A percentile compares a stretch with the other conserved stretches of the same genome.
These are phyloP conservation scores for Lotus japonicus DNA, from an alignment of 306 rosid genomes.

Conservation along the genomic window DNA sequence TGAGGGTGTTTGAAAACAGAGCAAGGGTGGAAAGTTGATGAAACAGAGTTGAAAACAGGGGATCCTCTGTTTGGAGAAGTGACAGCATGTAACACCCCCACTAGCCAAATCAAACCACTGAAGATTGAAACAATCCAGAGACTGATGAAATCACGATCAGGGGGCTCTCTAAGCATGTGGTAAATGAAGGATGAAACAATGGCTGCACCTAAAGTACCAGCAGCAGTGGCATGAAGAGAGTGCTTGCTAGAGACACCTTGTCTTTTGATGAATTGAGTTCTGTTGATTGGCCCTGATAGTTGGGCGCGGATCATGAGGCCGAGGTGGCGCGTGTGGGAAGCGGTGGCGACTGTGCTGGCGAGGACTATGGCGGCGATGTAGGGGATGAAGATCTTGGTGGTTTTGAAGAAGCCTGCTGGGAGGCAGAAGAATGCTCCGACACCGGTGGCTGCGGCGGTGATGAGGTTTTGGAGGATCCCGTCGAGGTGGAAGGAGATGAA, in stretches of 20 bases:
- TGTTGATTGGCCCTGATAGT: slow-evolving; percentile 9
- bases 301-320: slow-evolving; percentile 45
- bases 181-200: slow-evolving; percentile 51
- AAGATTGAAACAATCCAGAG: slow-evolving; percentile 77
- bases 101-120: slow-evolving; percentile 65
- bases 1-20: slow-evolving; percentile 46
- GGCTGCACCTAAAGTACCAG: slow-evolving; percentile 47
- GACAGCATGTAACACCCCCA: slow-evolving; percentile 51
- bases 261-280: slow-evolving; percentile 16
- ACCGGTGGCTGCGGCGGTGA: slow-evolving; percentile 43
- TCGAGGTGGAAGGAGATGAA: slow-evolving; percentile 51
- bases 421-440: slow-evolving; percentile 65
- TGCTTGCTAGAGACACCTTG: slow-evolving; percentile 26
- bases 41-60: too few relatives aligned
- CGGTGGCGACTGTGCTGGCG: slow-evolving; percentile 36
- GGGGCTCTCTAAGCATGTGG: slow-evolving; percentile 53
- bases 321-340: slow-evolving; percentile 69
- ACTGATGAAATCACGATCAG: slow-evolving; percentile 30
- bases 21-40: slow-evolving; percentile 26
- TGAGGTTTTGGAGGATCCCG: slow-evolving; percentile 30
- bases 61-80: slow-evolving; percentile 20
- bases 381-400: slow-evolving; percentile 50
- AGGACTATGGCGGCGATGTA: slow-evolving; percentile 50
- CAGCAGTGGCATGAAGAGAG: slow-evolving; percentile 44
- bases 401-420: slow-evolving; percentile 57